Evolutionary conservation across 2,329 filamentous ascomycete genomes (phyloP).

Genomic region (Arthroderma uncinatum): DNA sequence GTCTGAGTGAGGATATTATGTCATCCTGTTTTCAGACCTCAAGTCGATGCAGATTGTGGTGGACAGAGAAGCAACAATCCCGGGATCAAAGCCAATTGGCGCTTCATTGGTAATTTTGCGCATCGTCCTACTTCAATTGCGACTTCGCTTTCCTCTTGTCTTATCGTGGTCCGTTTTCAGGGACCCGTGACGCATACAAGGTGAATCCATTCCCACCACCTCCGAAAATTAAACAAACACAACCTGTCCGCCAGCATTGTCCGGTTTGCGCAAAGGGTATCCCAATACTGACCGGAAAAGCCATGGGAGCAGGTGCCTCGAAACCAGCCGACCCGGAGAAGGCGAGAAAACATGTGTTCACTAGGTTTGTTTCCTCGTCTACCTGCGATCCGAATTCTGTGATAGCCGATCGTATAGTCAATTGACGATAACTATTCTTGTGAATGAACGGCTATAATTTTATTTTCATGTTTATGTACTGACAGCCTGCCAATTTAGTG

Average conservation of each 20-base stretch:
- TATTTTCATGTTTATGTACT: neutral
- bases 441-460: neutral
- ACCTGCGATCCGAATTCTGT: neutral
- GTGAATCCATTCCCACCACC: neutral
- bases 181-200: neutral
- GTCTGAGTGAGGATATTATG: neutral
- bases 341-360: slow-evolving; percentile 49
- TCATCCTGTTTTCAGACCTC: neutral
- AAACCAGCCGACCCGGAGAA: slow-evolving; percentile 43
- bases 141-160: neutral
- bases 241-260: neutral
- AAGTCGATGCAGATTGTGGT: neutral
- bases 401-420: too few species aligned
- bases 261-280: neutral
- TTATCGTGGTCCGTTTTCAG: neutral
- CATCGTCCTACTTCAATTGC: neutral
- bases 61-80: neutral
- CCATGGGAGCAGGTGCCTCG: slow-evolving; percentile 53
- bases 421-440: too few species aligned
- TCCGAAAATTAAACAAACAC: neutral
- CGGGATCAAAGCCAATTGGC: neutral
- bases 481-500: slow-evolving; percentile 35
- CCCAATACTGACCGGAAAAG: neutral
- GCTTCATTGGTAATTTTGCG: neutral
- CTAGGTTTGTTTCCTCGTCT: slow-evolving; percentile 39